phyloP scores from a whole-genome alignment of 2,329 filamentous ascomycete species.

The Stachybotrys chlorohalonatus region DNA sequence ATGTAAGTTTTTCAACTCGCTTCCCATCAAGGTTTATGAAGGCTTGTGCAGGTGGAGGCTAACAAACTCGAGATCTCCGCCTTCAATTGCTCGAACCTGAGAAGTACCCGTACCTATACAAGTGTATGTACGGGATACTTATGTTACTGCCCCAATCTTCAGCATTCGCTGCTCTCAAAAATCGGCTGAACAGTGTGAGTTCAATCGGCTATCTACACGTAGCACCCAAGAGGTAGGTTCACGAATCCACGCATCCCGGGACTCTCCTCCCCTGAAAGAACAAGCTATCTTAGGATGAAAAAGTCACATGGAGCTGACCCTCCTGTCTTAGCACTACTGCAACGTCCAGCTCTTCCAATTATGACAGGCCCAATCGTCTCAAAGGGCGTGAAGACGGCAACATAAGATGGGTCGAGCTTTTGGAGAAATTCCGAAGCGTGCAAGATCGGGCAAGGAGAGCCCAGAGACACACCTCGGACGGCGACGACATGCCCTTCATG shows the following conservation, averaged over 20 bases:
- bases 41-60: background rate
- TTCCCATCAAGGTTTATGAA: background rate
- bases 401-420: conserved; percentile 84
- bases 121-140: conserved; percentile 90
- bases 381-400: conserved; percentile 73
- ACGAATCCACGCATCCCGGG: background rate
- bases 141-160: conserved; percentile 99
- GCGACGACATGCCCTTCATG: conserved; percentile 37
- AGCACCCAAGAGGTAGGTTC: conserved; percentile 59
- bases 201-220: conserved; percentile 93
- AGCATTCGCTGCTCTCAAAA: conserved; percentile 93
- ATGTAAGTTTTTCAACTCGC: conserved; percentile 41
- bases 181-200: conserved; percentile 91
- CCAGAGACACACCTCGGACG: conserved; percentile 48
- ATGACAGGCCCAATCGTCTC: conserved; percentile 68
- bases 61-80: conserved; percentile 59
- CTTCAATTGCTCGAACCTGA: conserved; percentile 94
- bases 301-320: background rate
- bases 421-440: conserved; percentile 89
- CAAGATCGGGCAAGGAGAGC: conserved; percentile 76
- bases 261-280: background rate
- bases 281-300: too few relatives aligned
- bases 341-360: conserved; percentile 43
- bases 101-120: conserved; percentile 89
- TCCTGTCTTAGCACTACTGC: conserved; percentile 28